Percentiles rank a stretch among this genome's conserved stretches.
Evolutionary conservation across 2,329 filamentous ascomycete genomes (phyloP).

Genomic region (Coniochaeta sp.): DNA sequence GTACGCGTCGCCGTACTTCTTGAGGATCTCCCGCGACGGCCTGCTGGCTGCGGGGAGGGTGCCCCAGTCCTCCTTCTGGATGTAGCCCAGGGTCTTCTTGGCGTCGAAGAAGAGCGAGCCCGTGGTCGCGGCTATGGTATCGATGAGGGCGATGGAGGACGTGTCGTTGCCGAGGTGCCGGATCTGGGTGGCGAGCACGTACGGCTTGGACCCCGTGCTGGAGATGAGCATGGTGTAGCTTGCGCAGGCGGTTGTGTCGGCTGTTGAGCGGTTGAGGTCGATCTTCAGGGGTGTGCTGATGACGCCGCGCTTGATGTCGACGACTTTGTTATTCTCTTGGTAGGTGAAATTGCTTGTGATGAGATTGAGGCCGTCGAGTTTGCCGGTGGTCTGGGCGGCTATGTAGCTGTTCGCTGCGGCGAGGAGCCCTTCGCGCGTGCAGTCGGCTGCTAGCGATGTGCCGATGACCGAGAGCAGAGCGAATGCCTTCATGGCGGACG

Average conservation of each 20-base stretch:
- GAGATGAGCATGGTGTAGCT: constrained; percentile 28
- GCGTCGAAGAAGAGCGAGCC: constrained; percentile 26
- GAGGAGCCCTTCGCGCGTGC: constrained; percentile 3
- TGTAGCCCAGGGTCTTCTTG: constrained; percentile 20
- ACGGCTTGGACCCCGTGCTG: constrained; percentile 17
- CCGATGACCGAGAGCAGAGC: background rate
- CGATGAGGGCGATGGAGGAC: constrained; percentile 17
- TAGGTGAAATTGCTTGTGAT: constrained; percentile 4
- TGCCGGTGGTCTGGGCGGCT: constrained; percentile 6
- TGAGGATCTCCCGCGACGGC: constrained; percentile 10
- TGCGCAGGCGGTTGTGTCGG: constrained; percentile 18
- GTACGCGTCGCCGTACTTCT: constrained; percentile 22
- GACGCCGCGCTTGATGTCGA: constrained; percentile 4
- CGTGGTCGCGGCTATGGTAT: constrained; percentile 22
- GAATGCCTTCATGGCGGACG: background rate
- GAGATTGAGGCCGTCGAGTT: background rate
- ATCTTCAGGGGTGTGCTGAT: constrained; percentile 14
- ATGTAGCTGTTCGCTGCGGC: constrained; percentile 5
- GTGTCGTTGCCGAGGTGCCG: constrained; percentile 14
- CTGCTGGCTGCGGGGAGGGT: constrained; percentile 15
- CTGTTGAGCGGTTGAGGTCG: constrained; percentile 18
- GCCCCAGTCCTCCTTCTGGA: constrained; percentile 21
- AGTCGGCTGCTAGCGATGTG: background rate
- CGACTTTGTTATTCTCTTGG: constrained; percentile 10
- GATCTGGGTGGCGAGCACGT: constrained; percentile 22